phyloP scores from a whole-genome alignment of 2,329 filamentous ascomycete genomes.

The Verticillium dahliae region DNA sequence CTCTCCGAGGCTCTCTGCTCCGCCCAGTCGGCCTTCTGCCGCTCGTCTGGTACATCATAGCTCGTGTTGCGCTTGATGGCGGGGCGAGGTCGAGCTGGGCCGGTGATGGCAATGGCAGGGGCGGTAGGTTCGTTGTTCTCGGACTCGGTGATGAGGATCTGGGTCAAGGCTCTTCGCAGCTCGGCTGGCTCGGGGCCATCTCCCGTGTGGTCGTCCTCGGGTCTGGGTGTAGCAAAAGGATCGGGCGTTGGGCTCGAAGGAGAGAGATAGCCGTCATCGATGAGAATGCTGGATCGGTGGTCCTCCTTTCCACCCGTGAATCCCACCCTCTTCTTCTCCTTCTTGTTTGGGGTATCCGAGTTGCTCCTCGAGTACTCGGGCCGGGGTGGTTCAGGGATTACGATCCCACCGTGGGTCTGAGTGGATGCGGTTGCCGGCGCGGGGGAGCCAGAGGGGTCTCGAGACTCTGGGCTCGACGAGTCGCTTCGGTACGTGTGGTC shows the following conservation, averaged over 20 bases:
- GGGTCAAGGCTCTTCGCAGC: slow-evolving; percentile 29
- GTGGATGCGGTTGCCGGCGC: not conserved
- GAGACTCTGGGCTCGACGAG: not conserved
- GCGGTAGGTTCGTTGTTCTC: slow-evolving; percentile 2
- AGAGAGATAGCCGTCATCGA: slow-evolving; percentile 10
- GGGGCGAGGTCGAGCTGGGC: slow-evolving; percentile 21
- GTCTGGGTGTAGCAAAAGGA: slow-evolving; percentile 7
- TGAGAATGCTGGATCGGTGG: slow-evolving; percentile 23
- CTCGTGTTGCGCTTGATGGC: slow-evolving; percentile 35
- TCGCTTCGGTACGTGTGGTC: not conserved
- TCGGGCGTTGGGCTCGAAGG: slow-evolving; percentile 5
- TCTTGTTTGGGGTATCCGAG: slow-evolving; percentile 20
- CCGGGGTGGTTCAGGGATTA: not conserved
- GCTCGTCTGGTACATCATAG: slow-evolving; percentile 32
- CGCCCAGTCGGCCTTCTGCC: slow-evolving; percentile 30
- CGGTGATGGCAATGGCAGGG: not conserved
- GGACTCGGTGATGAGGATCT: slow-evolving; percentile 27
- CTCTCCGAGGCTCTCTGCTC: slow-evolving; percentile 28
- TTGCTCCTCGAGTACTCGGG: not conserved
- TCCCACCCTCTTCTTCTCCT: slow-evolving; percentile 33
- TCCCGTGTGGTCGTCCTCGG: slow-evolving; percentile 15
- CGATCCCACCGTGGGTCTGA: not conserved
- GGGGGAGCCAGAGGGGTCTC: not conserved
- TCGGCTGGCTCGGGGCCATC: slow-evolving; percentile 31
- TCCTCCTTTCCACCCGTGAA: slow-evolving; percentile 12